Base-by-base conservation (phyloP, 805 yeast species). In the Dipodascus albidus region DNA sequence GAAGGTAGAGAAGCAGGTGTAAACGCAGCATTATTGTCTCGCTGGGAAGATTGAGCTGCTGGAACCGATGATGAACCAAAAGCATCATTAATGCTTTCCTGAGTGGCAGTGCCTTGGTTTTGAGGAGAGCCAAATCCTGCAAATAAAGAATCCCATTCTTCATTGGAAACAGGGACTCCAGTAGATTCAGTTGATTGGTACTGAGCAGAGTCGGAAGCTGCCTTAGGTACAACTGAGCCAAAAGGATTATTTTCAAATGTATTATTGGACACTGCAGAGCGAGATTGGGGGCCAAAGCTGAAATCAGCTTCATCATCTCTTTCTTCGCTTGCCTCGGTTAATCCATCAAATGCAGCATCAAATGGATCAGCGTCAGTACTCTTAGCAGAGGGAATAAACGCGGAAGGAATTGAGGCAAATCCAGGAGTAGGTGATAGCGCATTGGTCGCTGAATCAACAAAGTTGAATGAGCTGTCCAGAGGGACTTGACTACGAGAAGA, bases 61-160 rank as follows among this genome's bases (percentile, higher is more conserved):
- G 38, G 15, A 31, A 38, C 44, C 6, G 33, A 11, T 11, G 33
- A 6, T 11, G 44, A 38, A n/a, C 44, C 44, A 38, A 38, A 38
- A 8, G 44, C 44, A 4, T 4, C 49, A 8, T 56, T 23, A 2
- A 44, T 38, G 2, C 50, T 49, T 44, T 48, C 53, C 9, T 54
- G 48, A 17, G 63, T 60, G 42, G 54, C 47, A 24, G 59, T 35
- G 14, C 56, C 56, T 17, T 58, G 53, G 19, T 53, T 53, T 3
- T 52, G 53, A n/a, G 57, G 38, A 67, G 69, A 58, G n/a, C 91
- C 90, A 65, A 87, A 85, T 0, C 95, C 96, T 2, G 95, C 91
- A 71, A 89, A 89, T 22, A 89, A 76, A 69, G 87, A 90, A 63
- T 89, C 96, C 97, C 97, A 89, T 66, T 89, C 97, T 62, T 87